Evolutionary conservation across 805 yeast species (phyloP), one percentile per base, ranked within the genome.

Genomic region (Groenewaldozyma salmanticensis): DNA sequence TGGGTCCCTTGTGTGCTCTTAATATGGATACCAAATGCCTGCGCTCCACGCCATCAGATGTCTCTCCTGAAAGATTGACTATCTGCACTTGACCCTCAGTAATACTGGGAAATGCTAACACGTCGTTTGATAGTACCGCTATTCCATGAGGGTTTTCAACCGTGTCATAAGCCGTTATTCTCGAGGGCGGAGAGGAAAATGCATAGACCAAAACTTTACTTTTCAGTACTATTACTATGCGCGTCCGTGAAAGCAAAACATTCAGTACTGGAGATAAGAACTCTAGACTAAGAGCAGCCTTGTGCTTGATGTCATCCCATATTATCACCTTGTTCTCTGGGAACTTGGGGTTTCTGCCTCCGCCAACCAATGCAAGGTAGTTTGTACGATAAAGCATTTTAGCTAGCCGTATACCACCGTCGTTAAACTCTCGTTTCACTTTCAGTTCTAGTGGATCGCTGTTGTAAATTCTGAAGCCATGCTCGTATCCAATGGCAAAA

Each of bases 371-470:
- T 1, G 90, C 95, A 40, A 90, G 69, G 57, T 87, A 88, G 62
- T 90, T 90, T 0, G 96, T 87, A 33, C 96, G 72, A 57, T 86
- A 83, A 4, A 90, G 76, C 95, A 90, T 85, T 35, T 79, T 67
- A 2, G 82, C 75, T 27, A 70, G 65, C 1, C 92, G 94, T 20
- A 88, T 77, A 0, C 96, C 96, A 3, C 67, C 66, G 40, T 61
- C 66, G 18, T 52, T 53, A 38, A 61, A 60, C 39, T 64, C 68
- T 44, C 88, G 66, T 51, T 74, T 70, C 42, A 81, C 88, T 47
- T 87, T 66, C 45, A 76, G 61, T 45, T 81, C 92, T 65, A 88
- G 70, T 3, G 98, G 97, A 55, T 85, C 88, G 2, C 94, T 73
- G 55, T 81, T 83, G 67, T 77, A 90, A 9, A 90, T 94, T 40